phyloP scores from a whole-genome alignment of 2,329 filamentous ascomycete genomes.

The Penicillium sp. region DNA sequence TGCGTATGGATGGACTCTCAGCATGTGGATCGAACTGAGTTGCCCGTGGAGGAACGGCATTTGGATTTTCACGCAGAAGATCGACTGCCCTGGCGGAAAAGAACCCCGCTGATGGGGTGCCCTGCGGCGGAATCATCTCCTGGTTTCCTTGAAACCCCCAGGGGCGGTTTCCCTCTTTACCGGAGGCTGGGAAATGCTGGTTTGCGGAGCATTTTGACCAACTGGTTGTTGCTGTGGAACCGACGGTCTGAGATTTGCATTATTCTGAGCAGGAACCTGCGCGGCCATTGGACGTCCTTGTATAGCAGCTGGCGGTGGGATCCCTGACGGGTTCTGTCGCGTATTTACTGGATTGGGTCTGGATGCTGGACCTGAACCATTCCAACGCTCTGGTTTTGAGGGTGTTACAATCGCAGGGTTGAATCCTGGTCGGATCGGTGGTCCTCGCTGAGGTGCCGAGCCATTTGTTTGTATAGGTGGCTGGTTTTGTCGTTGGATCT shows the following conservation, averaged over 20 bases:
- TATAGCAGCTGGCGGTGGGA: conserved; percentile 12
- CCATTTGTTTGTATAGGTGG: conserved; percentile 28
- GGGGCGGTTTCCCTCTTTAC: conserved; percentile 28
- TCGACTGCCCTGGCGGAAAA: conserved; percentile 68
- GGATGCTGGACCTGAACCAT: conserved; percentile 22
- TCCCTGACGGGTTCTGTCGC: conserved; percentile 22
- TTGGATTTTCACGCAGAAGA: conserved; percentile 53
- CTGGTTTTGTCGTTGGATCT: conserved; percentile 24
- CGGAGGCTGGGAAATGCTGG: conserved; percentile 18
- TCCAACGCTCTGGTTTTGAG: conserved; percentile 40
- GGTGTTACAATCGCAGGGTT: conserved; percentile 36
- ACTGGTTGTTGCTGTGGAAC: conserved; percentile 19
- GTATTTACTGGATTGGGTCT: conserved; percentile 25
- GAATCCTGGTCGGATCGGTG: conserved; percentile 17
- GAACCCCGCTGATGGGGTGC: conserved; percentile 52
- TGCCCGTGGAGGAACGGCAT: conserved; percentile 43
- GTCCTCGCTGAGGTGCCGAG: conserved; percentile 22
- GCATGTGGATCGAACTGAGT: conserved; percentile 69
- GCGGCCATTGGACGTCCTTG: conserved; percentile 22
- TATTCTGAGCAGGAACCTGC: conserved; percentile 19
- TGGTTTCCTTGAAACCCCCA: conserved; percentile 12
- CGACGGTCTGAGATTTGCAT: conserved; percentile 19
- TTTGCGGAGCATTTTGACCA: conserved; percentile 12
- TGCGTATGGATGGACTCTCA: conserved; percentile 81
- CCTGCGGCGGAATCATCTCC: conserved; percentile 30